Evolutionary conservation across 371 early-diverging fungal species (phyloP).

Genomic region (Haplosporangium sp.): DNA sequence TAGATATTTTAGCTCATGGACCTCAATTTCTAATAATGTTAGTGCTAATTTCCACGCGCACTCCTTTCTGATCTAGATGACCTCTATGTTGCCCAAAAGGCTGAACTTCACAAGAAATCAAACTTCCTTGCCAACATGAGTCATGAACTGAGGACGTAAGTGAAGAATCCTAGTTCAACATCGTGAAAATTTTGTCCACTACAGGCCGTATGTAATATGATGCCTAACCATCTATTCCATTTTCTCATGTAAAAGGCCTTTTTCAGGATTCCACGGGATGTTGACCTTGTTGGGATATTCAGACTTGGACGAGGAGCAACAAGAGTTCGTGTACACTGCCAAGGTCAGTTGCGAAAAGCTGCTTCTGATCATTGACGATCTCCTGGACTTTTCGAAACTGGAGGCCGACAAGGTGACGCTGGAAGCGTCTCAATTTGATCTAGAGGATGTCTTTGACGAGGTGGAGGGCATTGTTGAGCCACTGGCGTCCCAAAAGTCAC

Average conservation of each 20-base stretch:
- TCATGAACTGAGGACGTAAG: conserved; percentile 50
- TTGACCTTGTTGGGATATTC: conserved; percentile 68
- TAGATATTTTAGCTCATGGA: background rate
- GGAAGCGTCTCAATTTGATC: conserved; percentile 48
- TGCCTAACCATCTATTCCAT: background rate
- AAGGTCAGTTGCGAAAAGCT: conserved; percentile 70
- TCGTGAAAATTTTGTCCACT: background rate
- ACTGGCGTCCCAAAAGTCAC: conserved; percentile 61
- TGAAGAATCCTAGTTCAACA: background rate
- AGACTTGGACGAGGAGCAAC: conserved; percentile 64
- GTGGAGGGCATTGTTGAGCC: conserved; percentile 66
- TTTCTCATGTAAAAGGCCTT: conserved; percentile 50
- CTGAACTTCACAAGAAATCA: conserved; percentile 51
- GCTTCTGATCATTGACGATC: conserved; percentile 64
- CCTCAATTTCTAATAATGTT: background rate
- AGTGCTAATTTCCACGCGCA: too few relatives aligned
- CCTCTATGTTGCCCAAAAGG: conserved; percentile 47
- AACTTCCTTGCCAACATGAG: conserved; percentile 55
- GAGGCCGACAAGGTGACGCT: conserved; percentile 64
- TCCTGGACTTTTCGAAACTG: conserved; percentile 67
- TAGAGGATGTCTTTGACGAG: conserved; percentile 64
- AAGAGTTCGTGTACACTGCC: conserved; percentile 68
- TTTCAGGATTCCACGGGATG: conserved; percentile 75
- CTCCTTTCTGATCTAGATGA: conserved; percentile 23
- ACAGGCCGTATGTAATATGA: background rate